Conservation (phyloP, 768 basidiomycete genomes). For the Leccinum subgranulosum region DNA sequence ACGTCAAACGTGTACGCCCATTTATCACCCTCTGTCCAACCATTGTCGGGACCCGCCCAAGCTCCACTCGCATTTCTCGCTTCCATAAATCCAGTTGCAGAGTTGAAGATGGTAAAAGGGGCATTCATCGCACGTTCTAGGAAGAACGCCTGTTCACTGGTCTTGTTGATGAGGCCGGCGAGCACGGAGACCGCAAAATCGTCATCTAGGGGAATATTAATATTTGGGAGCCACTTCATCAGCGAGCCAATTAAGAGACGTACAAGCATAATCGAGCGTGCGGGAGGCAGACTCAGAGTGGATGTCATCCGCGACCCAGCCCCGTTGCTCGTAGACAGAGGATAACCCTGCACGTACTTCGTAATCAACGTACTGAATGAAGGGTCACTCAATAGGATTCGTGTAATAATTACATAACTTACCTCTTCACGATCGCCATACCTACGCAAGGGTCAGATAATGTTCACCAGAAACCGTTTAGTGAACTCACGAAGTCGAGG, state of each 20-base stretch:
- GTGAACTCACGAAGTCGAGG: constrained; percentile 43
- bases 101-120: constrained; percentile 68
- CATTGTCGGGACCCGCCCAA: constrained; percentile 69
- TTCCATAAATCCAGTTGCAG: constrained; percentile 74
- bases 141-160: constrained; percentile 48
- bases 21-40: constrained; percentile 82
- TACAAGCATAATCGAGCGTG: constrained; percentile 78
- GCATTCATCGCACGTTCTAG: constrained; percentile 50
- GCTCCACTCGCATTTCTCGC: constrained; percentile 63
- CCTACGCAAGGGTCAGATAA: constrained; percentile 28
- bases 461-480: not conserved
- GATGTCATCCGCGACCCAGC: constrained; percentile 76
- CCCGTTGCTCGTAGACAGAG: constrained; percentile 60
- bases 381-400: not conserved
- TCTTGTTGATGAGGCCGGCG: constrained; percentile 51
- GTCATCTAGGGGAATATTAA: constrained; percentile 48
- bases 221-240: not conserved
- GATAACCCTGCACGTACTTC: constrained; percentile 80
- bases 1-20: constrained; percentile 81
- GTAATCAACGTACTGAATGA: constrained; percentile 60
- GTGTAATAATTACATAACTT: constrained; percentile 6
- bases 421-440: constrained; percentile 76
- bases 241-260: constrained; percentile 16
- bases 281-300: constrained; percentile 79
- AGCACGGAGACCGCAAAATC: constrained; percentile 72